Evolutionary conservation across 495 filamentous ascomycete genomes (phyloP), one percentile per base, ranked within the genome.

Genomic region (Echria macrotheca): DNA sequence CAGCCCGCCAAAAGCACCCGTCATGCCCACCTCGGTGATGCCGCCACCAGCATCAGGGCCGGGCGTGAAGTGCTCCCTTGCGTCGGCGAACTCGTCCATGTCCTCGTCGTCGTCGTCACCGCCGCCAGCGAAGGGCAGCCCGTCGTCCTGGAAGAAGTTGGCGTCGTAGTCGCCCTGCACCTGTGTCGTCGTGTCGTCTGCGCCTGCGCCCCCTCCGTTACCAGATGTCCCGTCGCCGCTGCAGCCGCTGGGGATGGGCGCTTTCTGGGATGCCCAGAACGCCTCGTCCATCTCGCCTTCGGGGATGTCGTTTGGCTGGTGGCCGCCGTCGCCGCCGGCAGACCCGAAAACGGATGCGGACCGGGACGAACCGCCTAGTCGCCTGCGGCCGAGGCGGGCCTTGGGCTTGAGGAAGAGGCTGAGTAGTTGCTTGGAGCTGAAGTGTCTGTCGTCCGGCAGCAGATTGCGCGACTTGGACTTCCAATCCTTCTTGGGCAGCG

Each of bases 371-470:
- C 26, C 57, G 35, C 31, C 55, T 29, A 64, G 68, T n/a, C 69
- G 64, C 29, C 26, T 33, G 46, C 73, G 82, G 58, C 77, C 78
- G 43, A 94, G 75, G 28, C 82, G 78, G 5, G 90, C 87, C 55
- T 91, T 95, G 4, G 93, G 93, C 61, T 99, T 99, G 22, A 97
- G 73, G 76, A 97, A 99, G 3, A 97, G 76, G 38, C 79, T 83
- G 5, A 97, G 76, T 7, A 99, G 73, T 58, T 95, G 86, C 53
- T 82, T 83, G 4, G 91, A 96, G 69, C 91, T 93, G 73, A 99
- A 99, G 59, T 97, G 94, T 64, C 96, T 96, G 69, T 99, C 93
- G 58, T 99, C 93, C 2, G 93, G 93, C 11, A 99, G 80, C 1
- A 99, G 76, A 63, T 99, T 95, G 33, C 89, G 78, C 12, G 85